Conservation (phyloP, 148 eudicot species). For the Mesembryanthemum crystallinum region DNA sequence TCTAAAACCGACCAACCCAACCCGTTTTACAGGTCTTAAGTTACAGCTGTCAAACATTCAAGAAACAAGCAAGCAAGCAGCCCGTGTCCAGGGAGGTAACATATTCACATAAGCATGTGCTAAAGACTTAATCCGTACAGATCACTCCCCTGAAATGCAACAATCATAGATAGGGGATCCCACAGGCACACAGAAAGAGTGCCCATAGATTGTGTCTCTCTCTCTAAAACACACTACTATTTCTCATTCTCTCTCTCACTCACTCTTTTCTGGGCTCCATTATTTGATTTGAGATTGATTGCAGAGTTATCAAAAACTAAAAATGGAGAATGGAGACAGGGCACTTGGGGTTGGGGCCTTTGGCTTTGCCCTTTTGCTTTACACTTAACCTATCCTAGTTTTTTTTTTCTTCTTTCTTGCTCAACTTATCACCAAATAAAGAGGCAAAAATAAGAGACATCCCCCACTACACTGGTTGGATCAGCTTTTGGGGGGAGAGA, state of each 20-base stretch:
- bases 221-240: too few species aligned
- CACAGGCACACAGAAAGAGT: neutral
- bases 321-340: slow-evolving; percentile 2
- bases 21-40: too few species aligned
- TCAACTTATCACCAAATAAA: slow-evolving; percentile 7
- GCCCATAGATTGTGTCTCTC: slow-evolving; percentile 6
- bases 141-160: slow-evolving; percentile 7
- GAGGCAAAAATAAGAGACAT: slow-evolving; percentile 7
- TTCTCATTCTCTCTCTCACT: neutral
- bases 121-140: slow-evolving; percentile 11
- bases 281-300: slow-evolving; percentile 9
- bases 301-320: slow-evolving; percentile 25
- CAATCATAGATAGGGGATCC: slow-evolving; percentile 13
- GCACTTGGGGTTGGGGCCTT: neutral
- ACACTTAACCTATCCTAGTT: slow-evolving; percentile 20
- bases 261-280: neutral
- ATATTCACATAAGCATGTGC: slow-evolving; percentile 22
- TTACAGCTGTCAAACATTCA: neutral
- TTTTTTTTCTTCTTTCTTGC: neutral
- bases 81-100: slow-evolving; percentile 9
- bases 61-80: neutral
- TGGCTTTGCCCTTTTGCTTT: slow-evolving; percentile 21
- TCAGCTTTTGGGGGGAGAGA: slow-evolving; percentile 4
- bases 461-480: slow-evolving; percentile 16
- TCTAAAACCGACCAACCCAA: too few species aligned